These are phyloP conservation scores for Populus hybrid DNA, from an alignment of 441 rosid genomes.

Conservation along the genomic window DNA sequence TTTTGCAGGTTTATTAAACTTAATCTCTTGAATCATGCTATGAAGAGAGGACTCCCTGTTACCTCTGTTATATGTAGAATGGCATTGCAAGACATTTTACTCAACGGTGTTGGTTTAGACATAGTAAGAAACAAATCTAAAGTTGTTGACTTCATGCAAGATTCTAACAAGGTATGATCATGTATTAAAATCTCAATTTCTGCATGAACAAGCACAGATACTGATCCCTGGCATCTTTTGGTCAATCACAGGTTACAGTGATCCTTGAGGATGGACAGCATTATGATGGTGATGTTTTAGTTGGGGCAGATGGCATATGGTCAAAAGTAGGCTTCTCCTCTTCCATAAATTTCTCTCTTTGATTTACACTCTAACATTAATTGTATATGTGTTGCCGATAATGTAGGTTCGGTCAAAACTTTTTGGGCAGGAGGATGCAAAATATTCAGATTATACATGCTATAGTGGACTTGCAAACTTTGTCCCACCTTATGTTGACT, in stretches of 20 bases:
- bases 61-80: constrained; percentile 27
- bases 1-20: constrained; percentile 30
- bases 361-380: neutral
- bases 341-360: neutral
- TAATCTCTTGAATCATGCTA: constrained; percentile 28
- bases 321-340: constrained; percentile 18
- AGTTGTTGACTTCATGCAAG: constrained; percentile 27
- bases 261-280: constrained; percentile 29
- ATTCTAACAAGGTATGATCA: constrained; percentile 23
- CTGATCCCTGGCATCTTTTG: neutral
- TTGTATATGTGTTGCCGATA: neutral
- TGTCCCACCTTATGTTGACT: constrained; percentile 20
- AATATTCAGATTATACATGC: constrained; percentile 33
- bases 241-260: constrained; percentile 20
- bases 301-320: constrained; percentile 38
- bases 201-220: neutral
- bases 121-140: constrained; percentile 27
- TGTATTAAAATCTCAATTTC: neutral
- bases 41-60: constrained; percentile 25
- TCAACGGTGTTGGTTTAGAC: constrained; percentile 24
- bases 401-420: constrained; percentile 23
- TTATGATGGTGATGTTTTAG: constrained; percentile 29
- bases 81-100: constrained; percentile 31
- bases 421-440: constrained; percentile 31
- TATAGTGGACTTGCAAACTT: constrained; percentile 29